Percentiles rank a stretch among this genome's conserved stretches.
Conservation (phyloP, 1,284 basidiomycete species). For the Tausonia pullulans region DNA sequence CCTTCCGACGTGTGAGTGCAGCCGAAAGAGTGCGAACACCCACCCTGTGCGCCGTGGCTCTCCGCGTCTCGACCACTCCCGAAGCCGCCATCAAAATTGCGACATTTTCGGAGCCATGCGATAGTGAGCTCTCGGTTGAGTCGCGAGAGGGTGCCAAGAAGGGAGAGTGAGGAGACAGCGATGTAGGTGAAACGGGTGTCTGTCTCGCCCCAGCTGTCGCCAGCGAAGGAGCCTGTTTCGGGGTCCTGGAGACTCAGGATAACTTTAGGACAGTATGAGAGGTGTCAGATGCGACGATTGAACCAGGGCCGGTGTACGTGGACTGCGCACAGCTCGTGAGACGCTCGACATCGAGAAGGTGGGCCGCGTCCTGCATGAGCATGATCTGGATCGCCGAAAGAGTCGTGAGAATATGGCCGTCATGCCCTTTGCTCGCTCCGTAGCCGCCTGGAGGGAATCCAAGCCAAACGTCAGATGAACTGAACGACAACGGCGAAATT, state of each 20-base stretch:
- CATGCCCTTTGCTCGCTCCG: constrained; percentile 83
- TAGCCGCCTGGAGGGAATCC: constrained; percentile 57
- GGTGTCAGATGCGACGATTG: no score
- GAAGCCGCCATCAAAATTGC: constrained; percentile 94
- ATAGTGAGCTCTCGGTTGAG: constrained; percentile 54
- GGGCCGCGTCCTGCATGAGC: constrained; percentile 60
- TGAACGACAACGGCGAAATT: not conserved
- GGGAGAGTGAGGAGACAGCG: constrained; percentile 66
- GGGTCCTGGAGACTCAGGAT: constrained; percentile 71
- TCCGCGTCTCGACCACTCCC: constrained; percentile 74
- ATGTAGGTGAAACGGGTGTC: constrained; percentile 90
- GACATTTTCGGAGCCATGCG: constrained; percentile 61
- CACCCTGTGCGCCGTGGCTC: constrained; percentile 84
- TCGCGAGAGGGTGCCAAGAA: constrained; percentile 55
- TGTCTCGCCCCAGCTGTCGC: constrained; percentile 78
- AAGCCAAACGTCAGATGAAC: not conserved
- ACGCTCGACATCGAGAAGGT: constrained; percentile 47
- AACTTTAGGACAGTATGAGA: constrained; percentile 39
- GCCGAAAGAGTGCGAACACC: constrained; percentile 19
- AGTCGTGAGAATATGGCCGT: constrained; percentile 78
- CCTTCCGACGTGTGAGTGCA: not conserved
- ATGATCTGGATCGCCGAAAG: constrained; percentile 88
- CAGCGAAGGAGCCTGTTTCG: constrained; percentile 73
- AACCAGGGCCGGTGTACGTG: no score
- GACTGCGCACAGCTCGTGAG: constrained; percentile 54